A percentile compares a stretch with the other conserved stretches of the same genome.
Conservation (phyloP, 1,139 yeast genomes). For the Yamadazyma dendronema region DNA sequence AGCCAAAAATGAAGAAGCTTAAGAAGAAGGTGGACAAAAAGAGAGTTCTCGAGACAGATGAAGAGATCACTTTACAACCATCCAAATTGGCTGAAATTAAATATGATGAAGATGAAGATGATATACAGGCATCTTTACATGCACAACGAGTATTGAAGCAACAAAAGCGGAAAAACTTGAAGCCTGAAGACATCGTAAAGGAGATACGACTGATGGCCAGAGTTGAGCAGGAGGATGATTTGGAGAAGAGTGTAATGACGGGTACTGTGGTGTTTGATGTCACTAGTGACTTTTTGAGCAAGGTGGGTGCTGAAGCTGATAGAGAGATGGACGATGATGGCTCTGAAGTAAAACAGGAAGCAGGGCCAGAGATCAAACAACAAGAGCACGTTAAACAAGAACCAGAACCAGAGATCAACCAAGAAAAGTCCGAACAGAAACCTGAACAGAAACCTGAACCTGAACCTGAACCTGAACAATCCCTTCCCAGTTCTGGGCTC, state of each 20-base stretch:
- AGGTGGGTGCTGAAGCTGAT: conserved; percentile 17
- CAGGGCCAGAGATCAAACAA: neutral
- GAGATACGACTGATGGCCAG: conserved; percentile 38
- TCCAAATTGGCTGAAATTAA: conserved; percentile 30
- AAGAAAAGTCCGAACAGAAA: no score
- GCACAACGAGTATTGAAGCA: conserved; percentile 40
- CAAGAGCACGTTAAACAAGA: no score
- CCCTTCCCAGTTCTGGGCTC: conserved; percentile 17
- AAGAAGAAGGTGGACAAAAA: conserved; percentile 25
- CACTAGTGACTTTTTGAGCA: conserved; percentile 54
- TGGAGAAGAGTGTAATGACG: conserved; percentile 17
- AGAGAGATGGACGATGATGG: conserved; percentile 4
- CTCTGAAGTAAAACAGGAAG: neutral
- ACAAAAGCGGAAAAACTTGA: conserved; percentile 24
- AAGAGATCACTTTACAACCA: conserved; percentile 29
- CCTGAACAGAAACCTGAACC: conserved; percentile 1
- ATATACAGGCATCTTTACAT: conserved; percentile 43
- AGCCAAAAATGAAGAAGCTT: conserved; percentile 46
- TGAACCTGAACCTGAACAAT: neutral
- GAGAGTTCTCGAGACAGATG: conserved; percentile 14
- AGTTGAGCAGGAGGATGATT: conserved; percentile 28
- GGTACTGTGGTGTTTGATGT: conserved; percentile 49
- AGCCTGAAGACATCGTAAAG: conserved; percentile 48
- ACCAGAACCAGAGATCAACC: no score
- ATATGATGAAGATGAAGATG: conserved; percentile 42